Evolutionary conservation across 352 stramenopile genomes (phyloP).

Genomic region (Globisporangium takayamanum): DNA sequence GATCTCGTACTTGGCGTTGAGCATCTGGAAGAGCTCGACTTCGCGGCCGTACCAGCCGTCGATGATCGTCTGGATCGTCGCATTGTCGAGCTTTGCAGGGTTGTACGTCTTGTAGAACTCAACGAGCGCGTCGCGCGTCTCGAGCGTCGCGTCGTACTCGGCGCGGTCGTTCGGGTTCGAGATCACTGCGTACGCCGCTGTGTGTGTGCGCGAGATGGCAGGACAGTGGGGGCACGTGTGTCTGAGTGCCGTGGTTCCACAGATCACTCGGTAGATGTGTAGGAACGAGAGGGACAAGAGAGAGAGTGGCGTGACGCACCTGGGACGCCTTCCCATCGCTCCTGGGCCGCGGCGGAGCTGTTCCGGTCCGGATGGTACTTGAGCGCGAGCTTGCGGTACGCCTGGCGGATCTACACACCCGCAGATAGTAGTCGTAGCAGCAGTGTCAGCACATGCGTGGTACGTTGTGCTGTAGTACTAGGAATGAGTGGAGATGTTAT

Average conservation of each 20-base stretch:
- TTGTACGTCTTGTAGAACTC: slow-evolving; percentile 84
- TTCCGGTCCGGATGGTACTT: slow-evolving; percentile 92
- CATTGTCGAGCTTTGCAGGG: slow-evolving; percentile 77
- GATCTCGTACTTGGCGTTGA: slow-evolving; percentile 84
- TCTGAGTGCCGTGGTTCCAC: background rate
- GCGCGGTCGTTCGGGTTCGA: slow-evolving; percentile 74
- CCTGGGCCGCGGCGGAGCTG: slow-evolving; percentile 53
- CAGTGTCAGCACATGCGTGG: slow-evolving; percentile 1
- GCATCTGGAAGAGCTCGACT: slow-evolving; percentile 84
- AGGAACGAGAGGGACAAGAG: background rate
- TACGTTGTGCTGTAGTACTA: background rate
- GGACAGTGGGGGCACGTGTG: background rate
- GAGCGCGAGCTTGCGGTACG: slow-evolving; percentile 84
- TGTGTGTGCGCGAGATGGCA: background rate
- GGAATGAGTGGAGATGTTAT: background rate
- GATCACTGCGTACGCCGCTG: slow-evolving; percentile 61
- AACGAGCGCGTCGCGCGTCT: slow-evolving; percentile 68
- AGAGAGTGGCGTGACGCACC: slow-evolving; percentile 5
- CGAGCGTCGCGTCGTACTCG: slow-evolving; percentile 73
- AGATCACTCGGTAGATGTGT: background rate
- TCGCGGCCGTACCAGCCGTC: slow-evolving; percentile 81
- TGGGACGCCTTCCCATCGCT: slow-evolving; percentile 72
- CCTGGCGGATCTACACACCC: slow-evolving; percentile 83
- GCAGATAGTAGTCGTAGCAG: slow-evolving; percentile 1
- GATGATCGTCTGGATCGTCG: slow-evolving; percentile 82